Conservation (phyloP, 2,329 filamentous ascomycete genomes). For the Cyanodermella asteris region DNA sequence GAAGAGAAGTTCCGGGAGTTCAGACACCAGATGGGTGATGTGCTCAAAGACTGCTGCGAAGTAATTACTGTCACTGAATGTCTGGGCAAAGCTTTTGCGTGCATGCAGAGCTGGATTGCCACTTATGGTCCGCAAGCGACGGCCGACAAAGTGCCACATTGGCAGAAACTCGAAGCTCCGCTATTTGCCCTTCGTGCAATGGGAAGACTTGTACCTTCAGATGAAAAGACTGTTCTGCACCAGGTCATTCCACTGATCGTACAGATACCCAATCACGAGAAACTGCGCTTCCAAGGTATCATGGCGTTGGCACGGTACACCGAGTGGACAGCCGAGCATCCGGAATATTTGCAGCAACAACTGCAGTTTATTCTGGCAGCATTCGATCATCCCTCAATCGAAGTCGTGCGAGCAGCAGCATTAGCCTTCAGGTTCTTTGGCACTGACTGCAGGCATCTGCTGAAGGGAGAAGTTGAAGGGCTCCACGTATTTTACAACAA, state of each 20-base stretch:
- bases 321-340: constrained; percentile 89
- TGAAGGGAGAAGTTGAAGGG: constrained; percentile 64
- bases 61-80: constrained; percentile 89
- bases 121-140: constrained; percentile 58
- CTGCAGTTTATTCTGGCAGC: constrained; percentile 90
- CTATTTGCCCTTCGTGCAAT: constrained; percentile 89
- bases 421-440: constrained; percentile 95
- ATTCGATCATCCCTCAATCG: constrained; percentile 70
- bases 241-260: constrained; percentile 85
- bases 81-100: constrained; percentile 63
- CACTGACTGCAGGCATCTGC: constrained; percentile 71
- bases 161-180: constrained; percentile 90
- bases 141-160: constrained; percentile 60
- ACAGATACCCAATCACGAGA: constrained; percentile 86
- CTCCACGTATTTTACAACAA: constrained; percentile 84
- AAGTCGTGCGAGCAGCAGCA: constrained; percentile 78
- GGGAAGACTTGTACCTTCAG: constrained; percentile 82
- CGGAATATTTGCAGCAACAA: constrained; percentile 76
- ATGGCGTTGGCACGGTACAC: constrained; percentile 95
- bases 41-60: constrained; percentile 88
- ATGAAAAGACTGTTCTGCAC: constrained; percentile 69
- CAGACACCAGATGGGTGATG: constrained; percentile 91
- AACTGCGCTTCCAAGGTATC: constrained; percentile 93
- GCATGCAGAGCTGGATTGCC: constrained; percentile 75
- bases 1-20: constrained; percentile 97